Evolutionary conservation across 805 yeast species (phyloP), one percentile per base, ranked within the genome.

Genomic region (Lachancea quebecensis): DNA sequence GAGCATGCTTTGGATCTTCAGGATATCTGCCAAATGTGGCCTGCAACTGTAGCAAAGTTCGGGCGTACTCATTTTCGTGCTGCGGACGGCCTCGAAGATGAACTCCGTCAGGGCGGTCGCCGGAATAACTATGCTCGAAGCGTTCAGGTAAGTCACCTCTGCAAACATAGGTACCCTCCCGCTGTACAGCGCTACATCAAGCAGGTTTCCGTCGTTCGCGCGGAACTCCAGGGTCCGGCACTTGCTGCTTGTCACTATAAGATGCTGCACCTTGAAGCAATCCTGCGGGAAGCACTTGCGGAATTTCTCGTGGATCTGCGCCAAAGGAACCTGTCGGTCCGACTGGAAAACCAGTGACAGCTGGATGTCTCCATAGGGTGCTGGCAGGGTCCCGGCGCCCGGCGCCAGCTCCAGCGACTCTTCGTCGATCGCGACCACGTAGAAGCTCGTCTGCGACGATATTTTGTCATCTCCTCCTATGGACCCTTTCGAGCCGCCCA

Each of bases 51-150:
- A 21, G 25, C 25, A 21, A 4, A 21, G 25, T 7, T 21, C 25
- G 25, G 25, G 25, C 25, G 7, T 21, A 7, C 25, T 21, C 25
- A 7, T 21, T 21, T 21, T 21, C 25, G 25, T 21, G 25, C 25
- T 7, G 4, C 25, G 4, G 25, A 7, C 25, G 25, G 7, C 25
- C 25, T 7, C 25, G 25, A 7, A 21, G 25, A 21, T 21, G 25
- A 21, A 21, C 25, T 21, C 25, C 25, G 25, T 21, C 18, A 40
- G 38, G 25, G 37, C 33, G 6, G 5, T 14, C 7, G 11, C 5
- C 4, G 28, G 33, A 15, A 40, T 38, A 31, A 55, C 47, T 10
- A 53, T 29, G 11, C 40, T 32, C 33, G 49, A 40, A 16, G 48
- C 45, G n/a, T 49, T 41, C n/a, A 50, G 45, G 16, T 32, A 41